phyloP scores from a whole-genome alignment of 2,329 filamentous ascomycete species.

The Cordyceps farinosa region DNA sequence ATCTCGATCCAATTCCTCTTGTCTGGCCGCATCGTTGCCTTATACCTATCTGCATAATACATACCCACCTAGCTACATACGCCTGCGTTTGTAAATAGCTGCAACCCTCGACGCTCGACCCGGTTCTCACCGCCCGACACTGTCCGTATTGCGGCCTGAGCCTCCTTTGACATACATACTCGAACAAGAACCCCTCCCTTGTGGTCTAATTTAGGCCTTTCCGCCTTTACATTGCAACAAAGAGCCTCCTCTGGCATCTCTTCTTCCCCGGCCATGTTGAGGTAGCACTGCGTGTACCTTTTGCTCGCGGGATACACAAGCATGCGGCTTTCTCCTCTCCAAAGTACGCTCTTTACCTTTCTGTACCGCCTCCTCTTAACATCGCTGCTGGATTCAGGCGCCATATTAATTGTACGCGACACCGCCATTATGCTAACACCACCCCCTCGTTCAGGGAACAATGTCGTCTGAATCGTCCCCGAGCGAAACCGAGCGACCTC shows the following conservation, averaged over 20 bases:
- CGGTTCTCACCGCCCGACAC: constrained; percentile 1
- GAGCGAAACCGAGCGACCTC: constrained; percentile 12
- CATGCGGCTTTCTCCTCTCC: constrained; percentile 12
- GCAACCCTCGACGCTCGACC: not conserved
- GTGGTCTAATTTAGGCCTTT: not conserved
- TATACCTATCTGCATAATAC: constrained; percentile 12
- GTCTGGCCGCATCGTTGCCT: not conserved
- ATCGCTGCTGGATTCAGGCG: not conserved
- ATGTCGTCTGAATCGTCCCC: constrained; percentile 18
- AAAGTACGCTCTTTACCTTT: not conserved
- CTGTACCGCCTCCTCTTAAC: not conserved
- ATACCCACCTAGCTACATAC: constrained; percentile 1
- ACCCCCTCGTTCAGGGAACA: not conserved
- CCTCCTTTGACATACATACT: not conserved
- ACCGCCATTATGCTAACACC: constrained; percentile 7
- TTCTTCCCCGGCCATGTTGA: constrained; percentile 8
- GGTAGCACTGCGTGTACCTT: constrained; percentile 12
- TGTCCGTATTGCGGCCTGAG: constrained; percentile 5
- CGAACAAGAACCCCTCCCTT: not conserved
- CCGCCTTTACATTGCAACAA: not conserved
- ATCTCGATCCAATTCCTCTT: not conserved
- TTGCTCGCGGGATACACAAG: constrained; percentile 15
- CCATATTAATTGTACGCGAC: not conserved
- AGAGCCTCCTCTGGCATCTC: not conserved
- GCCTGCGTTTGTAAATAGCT: constrained; percentile 15